phyloP scores from a whole-genome alignment of 805 yeast genomes.

The Kazachstania kunashirensis region DNA sequence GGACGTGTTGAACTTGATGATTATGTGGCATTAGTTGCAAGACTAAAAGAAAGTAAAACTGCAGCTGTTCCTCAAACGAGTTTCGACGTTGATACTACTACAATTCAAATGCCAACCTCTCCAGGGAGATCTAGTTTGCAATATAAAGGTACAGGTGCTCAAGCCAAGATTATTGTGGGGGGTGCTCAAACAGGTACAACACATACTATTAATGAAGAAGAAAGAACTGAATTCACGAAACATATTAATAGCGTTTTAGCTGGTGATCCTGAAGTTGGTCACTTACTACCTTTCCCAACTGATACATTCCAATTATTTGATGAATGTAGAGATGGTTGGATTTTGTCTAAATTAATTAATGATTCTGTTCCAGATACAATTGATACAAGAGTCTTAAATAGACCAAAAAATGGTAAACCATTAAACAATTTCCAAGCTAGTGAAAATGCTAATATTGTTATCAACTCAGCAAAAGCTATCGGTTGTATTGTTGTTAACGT shows the following conservation, averaged over 20 bases:
- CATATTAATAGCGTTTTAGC: conserved; percentile 88
- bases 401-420: conserved; percentile 69
- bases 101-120: conserved; percentile 24
- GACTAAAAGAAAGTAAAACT: conserved; percentile 44
- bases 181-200: conserved; percentile 88
- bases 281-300: conserved; percentile 80
- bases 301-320: conserved; percentile 93
- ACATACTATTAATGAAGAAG: conserved; percentile 95
- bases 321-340: conserved; percentile 92
- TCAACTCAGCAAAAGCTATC: conserved; percentile 97
- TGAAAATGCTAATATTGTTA: conserved; percentile 94
- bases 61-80: conserved; percentile 27
- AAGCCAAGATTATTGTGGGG: conserved; percentile 71
- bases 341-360: conserved; percentile 84
- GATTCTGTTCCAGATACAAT: conserved; percentile 98
- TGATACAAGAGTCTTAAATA: conserved; percentile 91
- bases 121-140: conserved; percentile 28
- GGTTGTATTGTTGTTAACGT: conserved; percentile 98
- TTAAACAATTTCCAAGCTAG: conserved; percentile 91
- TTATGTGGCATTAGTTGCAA: conserved; percentile 75
- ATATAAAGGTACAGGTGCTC: conserved; percentile 45
- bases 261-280: conserved; percentile 80
- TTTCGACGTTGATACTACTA: conserved; percentile 14
- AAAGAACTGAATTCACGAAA: conserved; percentile 88
- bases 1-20: conserved; percentile 97